A percentile compares a stretch with the other conserved stretches of the same genome.
These are phyloP conservation scores for Boletus albobrunnescens DNA, from an alignment of 1,284 basidiomycete species.

Conservation along the genomic window DNA sequence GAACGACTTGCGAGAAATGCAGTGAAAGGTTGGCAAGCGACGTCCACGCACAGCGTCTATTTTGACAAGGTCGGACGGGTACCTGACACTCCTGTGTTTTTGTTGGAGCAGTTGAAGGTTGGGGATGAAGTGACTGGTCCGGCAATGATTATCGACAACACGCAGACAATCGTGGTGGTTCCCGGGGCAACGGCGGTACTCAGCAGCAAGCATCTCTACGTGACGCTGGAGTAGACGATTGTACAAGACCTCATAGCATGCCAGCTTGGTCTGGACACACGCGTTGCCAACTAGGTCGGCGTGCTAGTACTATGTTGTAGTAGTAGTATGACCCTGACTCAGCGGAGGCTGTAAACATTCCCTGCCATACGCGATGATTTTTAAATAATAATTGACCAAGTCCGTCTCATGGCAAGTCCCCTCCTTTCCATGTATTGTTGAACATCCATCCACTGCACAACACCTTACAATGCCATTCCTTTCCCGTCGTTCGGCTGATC, in stretches of 20 bases:
- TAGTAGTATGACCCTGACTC: conserved; percentile 14
- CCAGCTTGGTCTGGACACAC: too few species aligned
- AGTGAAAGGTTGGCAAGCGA: conserved; percentile 43
- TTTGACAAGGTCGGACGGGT: conserved; percentile 75
- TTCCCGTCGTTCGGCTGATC: conserved; percentile 29
- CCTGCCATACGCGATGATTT: conserved; percentile 19
- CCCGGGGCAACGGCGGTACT: conserved; percentile 64
- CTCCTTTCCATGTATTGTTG: conserved; percentile 16
- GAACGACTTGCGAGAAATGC: conserved; percentile 42
- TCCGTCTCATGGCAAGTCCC: conserved; percentile 1
- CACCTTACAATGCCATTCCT: conserved; percentile 28
- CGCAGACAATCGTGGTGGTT: conserved; percentile 85
- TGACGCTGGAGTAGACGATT: conserved; percentile 51
- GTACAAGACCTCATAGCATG: too few species aligned
- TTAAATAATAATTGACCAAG: conserved; percentile 28
- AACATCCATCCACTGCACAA: background rate
- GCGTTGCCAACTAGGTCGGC: too few species aligned
- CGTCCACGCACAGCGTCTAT: conserved; percentile 64
- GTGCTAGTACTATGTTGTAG: too few species aligned
- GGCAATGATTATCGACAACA: conserved; percentile 88
- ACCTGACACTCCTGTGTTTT: conserved; percentile 74
- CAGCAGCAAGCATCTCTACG: conserved; percentile 70
- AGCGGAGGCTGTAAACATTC: too few species aligned
- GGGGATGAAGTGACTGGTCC: conserved; percentile 79
- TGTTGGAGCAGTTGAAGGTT: conserved; percentile 59